Base-by-base conservation (phyloP, 2,329 filamentous ascomycete genomes). In the Chaetomiaceae sp. region DNA sequence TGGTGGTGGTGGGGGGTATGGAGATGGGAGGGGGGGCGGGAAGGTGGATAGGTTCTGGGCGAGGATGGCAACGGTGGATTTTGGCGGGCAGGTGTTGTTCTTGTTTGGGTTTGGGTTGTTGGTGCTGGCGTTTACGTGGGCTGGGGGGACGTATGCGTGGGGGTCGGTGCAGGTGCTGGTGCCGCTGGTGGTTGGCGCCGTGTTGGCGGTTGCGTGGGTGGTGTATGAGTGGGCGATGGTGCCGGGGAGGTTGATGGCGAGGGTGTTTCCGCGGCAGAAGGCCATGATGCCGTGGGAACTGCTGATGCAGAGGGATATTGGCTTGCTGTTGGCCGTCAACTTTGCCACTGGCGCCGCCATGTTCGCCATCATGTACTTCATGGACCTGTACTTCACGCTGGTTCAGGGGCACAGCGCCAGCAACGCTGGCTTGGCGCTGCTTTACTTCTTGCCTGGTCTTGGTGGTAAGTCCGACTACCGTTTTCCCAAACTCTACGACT, bases 331-430 rank as follows among this genome's bases (percentile, higher is more conserved):
- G 54, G 76, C 77, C 51, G 73, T 84, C 56, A 82, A 83, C 56
- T 79, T 83, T 59, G 72, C 75, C 3, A 76, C 77, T 0, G 83
- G 83, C 4, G 76, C 80, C 58, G 73, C 70, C 46, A 75, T 74
- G 71, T 78, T 71, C 55, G 67, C 72, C 20, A 69, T 75, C 53
- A 65, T 86, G 56, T 87, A 87, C 64, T 87, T 86, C 58, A 79
- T 84, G 57, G 80, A 79, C 14, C 74, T 86, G 16, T 87, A 86
- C 64, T 87, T 86, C 63, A 78, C 79, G 2, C 67, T 85, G 14
- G 82, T 86, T 4, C 68, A 80, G 64, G 73, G 71, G 5, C 78
- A 78, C 54, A 63, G 56, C 57, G 23, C 71, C 68, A 23, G 75
- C 20, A 61, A 77, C 43, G 73, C 81, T 1, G 81, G 81, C 3